phyloP scores from a whole-genome alignment of 495 filamentous ascomycete genomes.

The Cenococcum geophilum region DNA sequence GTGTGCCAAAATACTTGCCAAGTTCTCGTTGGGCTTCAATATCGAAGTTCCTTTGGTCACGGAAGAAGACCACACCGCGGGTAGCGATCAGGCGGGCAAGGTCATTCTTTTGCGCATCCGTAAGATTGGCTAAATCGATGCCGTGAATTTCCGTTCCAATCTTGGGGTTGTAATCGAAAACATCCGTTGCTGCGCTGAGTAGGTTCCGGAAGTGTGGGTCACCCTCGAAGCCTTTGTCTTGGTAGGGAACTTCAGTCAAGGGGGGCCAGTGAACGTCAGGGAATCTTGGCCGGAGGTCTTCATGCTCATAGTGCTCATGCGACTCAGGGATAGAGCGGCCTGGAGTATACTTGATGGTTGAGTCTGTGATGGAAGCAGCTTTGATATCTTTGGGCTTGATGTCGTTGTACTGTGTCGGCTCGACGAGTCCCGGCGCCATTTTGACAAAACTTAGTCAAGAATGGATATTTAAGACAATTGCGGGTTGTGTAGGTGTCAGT shows the following conservation, averaged over 20 bases:
- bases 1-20: constrained; percentile 58
- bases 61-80: constrained; percentile 69
- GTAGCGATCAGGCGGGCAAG: constrained; percentile 65
- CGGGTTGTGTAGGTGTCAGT: too few relatives aligned
- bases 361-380: background rate
- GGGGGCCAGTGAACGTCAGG: constrained; percentile 52
- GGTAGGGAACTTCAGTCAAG: constrained; percentile 46
- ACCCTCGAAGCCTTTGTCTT: constrained; percentile 52
- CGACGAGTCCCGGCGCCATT: constrained; percentile 28
- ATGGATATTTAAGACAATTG: too few relatives aligned
- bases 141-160: constrained; percentile 70
- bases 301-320: constrained; percentile 49
- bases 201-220: constrained; percentile 55
- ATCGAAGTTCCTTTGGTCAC: constrained; percentile 59
- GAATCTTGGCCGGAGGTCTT: constrained; percentile 53
- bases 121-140: constrained; percentile 60
- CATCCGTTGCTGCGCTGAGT: constrained; percentile 47
- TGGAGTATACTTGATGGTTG: constrained; percentile 35
- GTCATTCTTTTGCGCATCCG: constrained; percentile 65
- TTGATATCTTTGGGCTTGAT: background rate
- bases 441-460: too few relatives aligned
- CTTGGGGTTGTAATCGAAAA: constrained; percentile 60
- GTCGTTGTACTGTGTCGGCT: constrained; percentile 8
- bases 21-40: constrained; percentile 62
- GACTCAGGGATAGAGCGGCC: constrained; percentile 44